Evolutionary conservation across 2,329 filamentous ascomycete genomes (phyloP).

Genomic region (Fusarium albidum): DNA sequence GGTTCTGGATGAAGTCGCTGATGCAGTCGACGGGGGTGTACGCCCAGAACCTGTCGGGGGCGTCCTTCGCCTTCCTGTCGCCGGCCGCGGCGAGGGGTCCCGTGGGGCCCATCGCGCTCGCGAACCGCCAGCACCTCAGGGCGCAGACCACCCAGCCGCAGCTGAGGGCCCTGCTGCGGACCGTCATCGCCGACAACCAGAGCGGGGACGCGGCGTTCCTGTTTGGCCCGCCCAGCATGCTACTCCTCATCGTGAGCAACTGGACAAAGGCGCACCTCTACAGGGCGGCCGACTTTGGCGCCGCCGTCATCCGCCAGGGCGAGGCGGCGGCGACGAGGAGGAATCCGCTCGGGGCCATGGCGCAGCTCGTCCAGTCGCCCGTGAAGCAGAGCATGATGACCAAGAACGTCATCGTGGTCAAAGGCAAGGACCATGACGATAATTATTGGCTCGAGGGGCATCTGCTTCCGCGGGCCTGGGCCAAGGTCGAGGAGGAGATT

Average conservation of each 20-base stretch:
- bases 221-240: slow-evolving; percentile 43
- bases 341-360: slow-evolving; percentile 29
- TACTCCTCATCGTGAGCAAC: slow-evolving; percentile 50
- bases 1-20: slow-evolving; percentile 35
- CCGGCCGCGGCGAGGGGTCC: slow-evolving; percentile 34
- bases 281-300: slow-evolving; percentile 47
- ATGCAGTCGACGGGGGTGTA: slow-evolving; percentile 29
- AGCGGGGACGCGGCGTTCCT: slow-evolving; percentile 34
- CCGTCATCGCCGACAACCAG: slow-evolving; percentile 27
- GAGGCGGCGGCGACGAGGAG: slow-evolving; percentile 13
- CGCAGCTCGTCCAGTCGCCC: slow-evolving; percentile 22
- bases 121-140: slow-evolving; percentile 43
- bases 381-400: slow-evolving; percentile 10
- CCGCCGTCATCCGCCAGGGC: slow-evolving; percentile 34
- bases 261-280: slow-evolving; percentile 49
- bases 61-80: slow-evolving; percentile 31
- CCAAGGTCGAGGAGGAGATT: slow-evolving; percentile 36
- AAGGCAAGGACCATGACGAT: slow-evolving; percentile 41
- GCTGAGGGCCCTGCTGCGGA: slow-evolving; percentile 41
- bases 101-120: slow-evolving; percentile 41
- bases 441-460: slow-evolving; percentile 42
- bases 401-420: slow-evolving; percentile 29
- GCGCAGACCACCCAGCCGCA: slow-evolving; percentile 47
- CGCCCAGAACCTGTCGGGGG: slow-evolving; percentile 40
- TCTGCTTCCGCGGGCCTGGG: slow-evolving; percentile 38